A percentile compares a stretch with the other conserved stretches of the same genome.
These are phyloP conservation scores for Amphirosellinia nigrospora DNA, from an alignment of 495 filamentous ascomycete genomes.

Conservation along the genomic window DNA sequence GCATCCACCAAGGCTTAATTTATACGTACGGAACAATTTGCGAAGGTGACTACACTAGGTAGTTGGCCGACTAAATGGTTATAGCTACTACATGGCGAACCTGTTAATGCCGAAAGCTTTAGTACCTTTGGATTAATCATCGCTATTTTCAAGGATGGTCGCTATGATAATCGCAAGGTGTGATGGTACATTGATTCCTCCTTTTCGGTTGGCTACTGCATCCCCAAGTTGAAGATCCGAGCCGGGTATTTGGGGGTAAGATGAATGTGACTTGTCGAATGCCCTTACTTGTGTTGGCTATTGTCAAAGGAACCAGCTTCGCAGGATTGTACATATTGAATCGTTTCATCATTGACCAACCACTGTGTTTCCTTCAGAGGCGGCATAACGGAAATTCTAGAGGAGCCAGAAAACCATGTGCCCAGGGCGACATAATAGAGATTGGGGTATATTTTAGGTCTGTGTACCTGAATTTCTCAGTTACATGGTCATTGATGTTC, in stretches of 20 bases:
- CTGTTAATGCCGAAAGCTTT: neutral
- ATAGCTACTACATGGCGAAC: neutral
- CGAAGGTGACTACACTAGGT: neutral
- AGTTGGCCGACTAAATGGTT: neutral
- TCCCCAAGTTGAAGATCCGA: neutral
- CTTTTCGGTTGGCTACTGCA: neutral
- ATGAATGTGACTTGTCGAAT: neutral
- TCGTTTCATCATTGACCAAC: conserved; percentile 27
- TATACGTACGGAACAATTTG: conserved; percentile 5
- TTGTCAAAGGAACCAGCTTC: conserved; percentile 9
- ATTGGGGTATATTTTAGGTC: neutral
- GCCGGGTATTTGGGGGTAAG: conserved; percentile 15
- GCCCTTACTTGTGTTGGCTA: neutral
- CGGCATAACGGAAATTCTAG: conserved; percentile 26
- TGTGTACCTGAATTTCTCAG: conserved; percentile 14
- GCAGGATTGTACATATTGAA: conserved; percentile 29
- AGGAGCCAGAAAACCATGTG: conserved; percentile 8
- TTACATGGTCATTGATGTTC: conserved; percentile 2
- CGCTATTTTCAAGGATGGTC: neutral
- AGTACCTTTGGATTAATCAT: neutral
- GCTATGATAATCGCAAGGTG: neutral
- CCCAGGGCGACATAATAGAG: conserved; percentile 8
- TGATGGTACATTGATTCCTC: neutral
- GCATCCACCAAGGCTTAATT: conserved; percentile 23
- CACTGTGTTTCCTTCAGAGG: conserved; percentile 13